Conservation (phyloP, 768 basidiomycete species). For the Ramaria sp. region DNA sequence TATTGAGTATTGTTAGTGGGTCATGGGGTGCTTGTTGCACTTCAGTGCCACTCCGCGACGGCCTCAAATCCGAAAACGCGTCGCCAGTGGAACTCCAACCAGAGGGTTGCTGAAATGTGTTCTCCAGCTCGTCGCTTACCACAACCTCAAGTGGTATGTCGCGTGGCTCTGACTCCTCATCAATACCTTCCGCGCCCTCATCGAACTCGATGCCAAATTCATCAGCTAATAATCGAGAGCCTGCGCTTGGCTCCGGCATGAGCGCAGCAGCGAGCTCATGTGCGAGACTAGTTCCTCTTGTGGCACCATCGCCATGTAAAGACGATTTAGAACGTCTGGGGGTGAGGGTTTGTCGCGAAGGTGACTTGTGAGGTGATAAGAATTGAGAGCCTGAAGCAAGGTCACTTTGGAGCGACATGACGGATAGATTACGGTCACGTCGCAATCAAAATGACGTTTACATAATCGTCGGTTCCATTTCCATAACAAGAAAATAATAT, state of each 20-base stretch:
- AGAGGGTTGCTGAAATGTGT: neutral
- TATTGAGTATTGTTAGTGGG: conserved; percentile 61
- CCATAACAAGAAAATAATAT: neutral
- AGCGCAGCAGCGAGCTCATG: conserved; percentile 82
- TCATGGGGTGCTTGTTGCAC: conserved; percentile 31
- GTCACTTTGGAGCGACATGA: conserved; percentile 5
- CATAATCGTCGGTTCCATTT: neutral
- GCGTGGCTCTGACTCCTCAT: conserved; percentile 27
- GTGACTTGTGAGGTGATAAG: conserved; percentile 1
- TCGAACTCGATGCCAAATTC: conserved; percentile 88
- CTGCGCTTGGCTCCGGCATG: conserved; percentile 74
- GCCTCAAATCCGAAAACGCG: conserved; percentile 12
- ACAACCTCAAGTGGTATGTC: conserved; percentile 1
- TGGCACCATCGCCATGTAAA: conserved; percentile 3
- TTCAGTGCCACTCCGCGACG: conserved; percentile 28
- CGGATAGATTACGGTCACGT: neutral
- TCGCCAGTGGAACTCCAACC: conserved; percentile 18
- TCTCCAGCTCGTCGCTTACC: conserved; percentile 3
- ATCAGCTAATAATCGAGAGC: conserved; percentile 71
- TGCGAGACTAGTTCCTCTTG: conserved; percentile 33
- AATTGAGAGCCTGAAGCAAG: conserved; percentile 1
- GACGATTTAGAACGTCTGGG: conserved; percentile 3
- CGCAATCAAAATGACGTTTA: neutral
- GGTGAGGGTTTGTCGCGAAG: conserved; percentile 5
- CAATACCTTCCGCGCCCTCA: conserved; percentile 66